Base-by-base conservation (phyloP, 2,329 filamentous ascomycete genomes). In the Onygenales sp. region DNA sequence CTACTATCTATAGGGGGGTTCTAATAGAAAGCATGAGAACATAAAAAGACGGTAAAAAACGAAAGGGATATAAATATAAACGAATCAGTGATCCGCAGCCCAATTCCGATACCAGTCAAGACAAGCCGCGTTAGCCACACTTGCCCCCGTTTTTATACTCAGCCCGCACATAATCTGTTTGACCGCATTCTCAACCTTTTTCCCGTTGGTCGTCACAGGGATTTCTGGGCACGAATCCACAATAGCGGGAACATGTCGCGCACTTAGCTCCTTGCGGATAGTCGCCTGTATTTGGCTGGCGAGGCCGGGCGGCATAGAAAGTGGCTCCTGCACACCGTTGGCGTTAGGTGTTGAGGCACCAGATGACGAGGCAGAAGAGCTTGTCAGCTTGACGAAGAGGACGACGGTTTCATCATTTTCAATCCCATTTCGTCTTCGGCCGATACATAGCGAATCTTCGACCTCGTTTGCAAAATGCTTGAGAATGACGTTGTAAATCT, bases 141-240 rank as follows among this genome's bases (percentile, higher is more conserved):
- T 94, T 0, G 91, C 90, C 48, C 89, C 90, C 0, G 88, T 93
- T 75, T 90, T 91, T 59, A 96, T 83, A 51, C 88, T 82, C 70
- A 91, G 74, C 0, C 91, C 92, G 32, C 88, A 95, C 1, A 98
- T 73, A 44, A 97, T 96, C 71, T 96, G 91, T 76, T 97, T 97
- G 5, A 97, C 92, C 0, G 89, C 88, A 47, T 94, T 90, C 69
- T 98, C 92, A 55, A 98, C 88, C 83, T 97, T 98, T 76, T 98
- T 98, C 51, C 92, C 92, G 64, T 98, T 98, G 2, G 85, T 84
- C 13, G 93, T 97, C 60, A 91, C 84, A 0, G 92, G 93, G 14
- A 98, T 93, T 39, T 92, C 90, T 0, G 85, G 83, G 57, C 87
- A 91, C 66, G 87, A 84, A 59, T 91, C 88, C 14, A 97, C 77